Evolutionary conservation across 495 filamentous ascomycete genomes (phyloP).

Genomic region (Penicillium soppii): DNA sequence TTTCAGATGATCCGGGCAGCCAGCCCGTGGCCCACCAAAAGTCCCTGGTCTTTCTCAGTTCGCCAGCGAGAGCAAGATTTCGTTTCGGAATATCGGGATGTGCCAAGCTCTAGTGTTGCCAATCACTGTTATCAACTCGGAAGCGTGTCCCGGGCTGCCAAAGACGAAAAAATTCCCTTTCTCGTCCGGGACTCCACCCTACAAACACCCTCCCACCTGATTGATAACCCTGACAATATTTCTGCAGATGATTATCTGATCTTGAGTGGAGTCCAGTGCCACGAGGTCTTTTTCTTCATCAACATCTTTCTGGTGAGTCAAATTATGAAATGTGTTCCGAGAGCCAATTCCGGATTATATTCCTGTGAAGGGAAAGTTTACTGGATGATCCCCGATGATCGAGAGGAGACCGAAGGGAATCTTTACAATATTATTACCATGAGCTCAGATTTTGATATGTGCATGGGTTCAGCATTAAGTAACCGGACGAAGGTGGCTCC

Average conservation of each 20-base stretch:
- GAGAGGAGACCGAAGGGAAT: background rate
- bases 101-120: background rate
- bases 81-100: background rate
- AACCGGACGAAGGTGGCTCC: background rate
- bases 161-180: background rate
- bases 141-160: background rate
- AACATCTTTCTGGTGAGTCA: background rate
- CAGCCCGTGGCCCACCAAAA: background rate
- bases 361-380: background rate
- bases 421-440: too few species aligned
- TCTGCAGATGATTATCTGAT: conserved; percentile 10
- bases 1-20: conserved; percentile 3
- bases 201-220: background rate
- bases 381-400: background rate
- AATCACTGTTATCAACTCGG: background rate
- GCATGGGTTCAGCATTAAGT: too few species aligned
- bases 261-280: conserved; percentile 1
- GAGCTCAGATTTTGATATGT: too few species aligned
- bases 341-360: background rate
- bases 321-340: background rate
- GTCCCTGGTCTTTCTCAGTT: background rate
- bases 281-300: background rate
- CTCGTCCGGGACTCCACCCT: background rate
- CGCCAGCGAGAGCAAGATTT: background rate
- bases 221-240: conserved; percentile 2